Base-by-base conservation (phyloP, 495 filamentous ascomycete genomes). In the Daldinia vernicosa region DNA sequence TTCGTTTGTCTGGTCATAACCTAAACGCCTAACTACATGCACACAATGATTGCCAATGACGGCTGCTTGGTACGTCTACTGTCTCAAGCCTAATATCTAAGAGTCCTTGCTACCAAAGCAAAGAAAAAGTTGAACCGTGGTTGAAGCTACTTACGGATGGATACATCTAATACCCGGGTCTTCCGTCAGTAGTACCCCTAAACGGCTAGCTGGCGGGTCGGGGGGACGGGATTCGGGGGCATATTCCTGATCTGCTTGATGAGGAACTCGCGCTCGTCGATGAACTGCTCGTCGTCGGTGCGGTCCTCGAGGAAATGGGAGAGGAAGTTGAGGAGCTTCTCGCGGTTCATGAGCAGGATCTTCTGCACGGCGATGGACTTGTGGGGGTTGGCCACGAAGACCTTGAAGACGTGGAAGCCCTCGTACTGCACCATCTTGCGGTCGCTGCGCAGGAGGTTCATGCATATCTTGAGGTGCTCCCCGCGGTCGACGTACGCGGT, bases 341-440 rank as follows among this genome's bases (percentile, higher is more conserved):
- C 94, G 52, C 94, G 88, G 78, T 99, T 99, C 84, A 96, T 97
- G 68, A 97, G 88, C 60, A 99, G 80, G 75, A 99, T 98, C 74
- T 93, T 92, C 74, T 97, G 93, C 43, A 99, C 96, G 9, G 93
- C 92, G 60, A 93, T 86, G 28, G 93, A 96, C 80, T 99, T 99
- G 83, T 97, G 63, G 88, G 96, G 83, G 77, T 99, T 98, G 53
- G 96, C 96, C 54, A 98, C 95, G 81, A 99, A 99, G 63, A 99
- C 94, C 85, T 99, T 99, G 84, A 99, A 99, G 37, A 99, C 95
- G 79, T 99, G 96, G 79, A 99, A 99, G 26, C 93, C 95, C 80
- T 99, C 96, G 76, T 98, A 99, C 77, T 98, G 94, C 56, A 99
- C 95, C 93, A 98, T 99, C 78, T 95, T 94, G 72, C 94, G 88